Evolutionary conservation across 1,284 basidiomycete genomes (phyloP).

Genomic region (Hemileia vastatrix): DNA sequence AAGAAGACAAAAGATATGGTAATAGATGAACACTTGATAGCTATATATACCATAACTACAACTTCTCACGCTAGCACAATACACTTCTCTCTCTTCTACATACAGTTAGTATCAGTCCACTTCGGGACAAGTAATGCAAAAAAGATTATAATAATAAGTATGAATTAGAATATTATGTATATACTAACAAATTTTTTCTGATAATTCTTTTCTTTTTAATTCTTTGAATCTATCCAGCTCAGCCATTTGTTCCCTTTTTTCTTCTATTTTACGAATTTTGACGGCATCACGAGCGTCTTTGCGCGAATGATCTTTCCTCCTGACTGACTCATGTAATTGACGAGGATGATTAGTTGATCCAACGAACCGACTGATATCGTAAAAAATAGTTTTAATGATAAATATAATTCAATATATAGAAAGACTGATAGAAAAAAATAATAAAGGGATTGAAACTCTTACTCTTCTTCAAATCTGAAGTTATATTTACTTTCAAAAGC

Average conservation of each 20-base stretch:
- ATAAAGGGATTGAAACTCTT: slow-evolving; percentile 47
- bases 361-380: slow-evolving; percentile 56
- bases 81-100: too few relatives aligned
- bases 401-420: neutral
- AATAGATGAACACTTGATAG: too few relatives aligned
- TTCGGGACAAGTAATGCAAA: too few relatives aligned
- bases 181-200: slow-evolving; percentile 65
- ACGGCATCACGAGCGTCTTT: slow-evolving; percentile 68
- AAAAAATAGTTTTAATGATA: neutral
- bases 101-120: too few relatives aligned
- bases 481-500: slow-evolving; percentile 77
- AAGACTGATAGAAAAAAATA: neutral
- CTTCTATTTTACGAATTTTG: slow-evolving; percentile 67
- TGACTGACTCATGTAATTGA: slow-evolving; percentile 48
- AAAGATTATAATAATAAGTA: too few relatives aligned
- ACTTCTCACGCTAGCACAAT: too few relatives aligned
- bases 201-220: slow-evolving; percentile 72
- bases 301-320: slow-evolving; percentile 65
- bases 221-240: slow-evolving; percentile 69
- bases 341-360: slow-evolving; percentile 26
- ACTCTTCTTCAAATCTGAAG: slow-evolving; percentile 88
- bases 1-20: too few relatives aligned
- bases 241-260: slow-evolving; percentile 63
- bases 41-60: too few relatives aligned
- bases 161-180: too few relatives aligned